Conservation (phyloP, 2,329 filamentous ascomycete genomes). For the Stromatinia cepivora region DNA sequence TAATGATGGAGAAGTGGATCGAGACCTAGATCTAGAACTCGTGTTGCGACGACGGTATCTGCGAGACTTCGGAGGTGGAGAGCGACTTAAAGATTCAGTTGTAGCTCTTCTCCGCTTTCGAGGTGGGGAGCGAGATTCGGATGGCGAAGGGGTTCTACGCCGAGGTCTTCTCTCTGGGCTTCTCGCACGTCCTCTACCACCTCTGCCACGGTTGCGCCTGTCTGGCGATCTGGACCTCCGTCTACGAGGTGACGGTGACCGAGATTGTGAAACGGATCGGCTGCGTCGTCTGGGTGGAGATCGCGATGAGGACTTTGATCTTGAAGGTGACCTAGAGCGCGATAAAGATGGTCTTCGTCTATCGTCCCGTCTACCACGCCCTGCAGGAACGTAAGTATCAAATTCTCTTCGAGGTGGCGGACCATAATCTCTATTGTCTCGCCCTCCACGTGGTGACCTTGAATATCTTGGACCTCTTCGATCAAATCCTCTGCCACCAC, state of each 20-base stretch:
- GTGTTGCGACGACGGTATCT: conserved; percentile 34
- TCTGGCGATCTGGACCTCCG: conserved; percentile 39
- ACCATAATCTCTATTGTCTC: conserved; percentile 42
- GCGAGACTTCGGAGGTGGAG: conserved; percentile 37
- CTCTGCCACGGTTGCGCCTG: conserved; percentile 37
- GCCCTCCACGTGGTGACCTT: conserved; percentile 45
- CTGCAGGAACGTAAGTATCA: conserved; percentile 42
- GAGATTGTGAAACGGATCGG: conserved; percentile 38
- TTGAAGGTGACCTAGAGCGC: conserved; percentile 38
- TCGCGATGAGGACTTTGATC: conserved; percentile 37
- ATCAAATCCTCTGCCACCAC: conserved; percentile 44
- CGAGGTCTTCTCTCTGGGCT: conserved; percentile 39
- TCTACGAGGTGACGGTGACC: conserved; percentile 38
- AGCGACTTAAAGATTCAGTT: conserved; percentile 37
- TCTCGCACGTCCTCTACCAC: conserved; percentile 36
- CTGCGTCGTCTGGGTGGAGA: conserved; percentile 36
- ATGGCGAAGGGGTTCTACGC: conserved; percentile 35
- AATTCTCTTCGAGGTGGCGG: conserved; percentile 32
- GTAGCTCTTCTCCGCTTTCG: conserved; percentile 39
- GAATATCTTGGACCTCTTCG: conserved; percentile 48
- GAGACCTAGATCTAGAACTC: conserved; percentile 40
- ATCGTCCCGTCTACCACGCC: conserved; percentile 37
- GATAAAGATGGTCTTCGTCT: conserved; percentile 37
- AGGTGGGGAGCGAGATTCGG: conserved; percentile 36
- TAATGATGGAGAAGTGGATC: conserved; percentile 36